Evolutionary conservation across 2,329 filamentous ascomycete species (phyloP).

Genomic region (Epichloe amarillans): DNA sequence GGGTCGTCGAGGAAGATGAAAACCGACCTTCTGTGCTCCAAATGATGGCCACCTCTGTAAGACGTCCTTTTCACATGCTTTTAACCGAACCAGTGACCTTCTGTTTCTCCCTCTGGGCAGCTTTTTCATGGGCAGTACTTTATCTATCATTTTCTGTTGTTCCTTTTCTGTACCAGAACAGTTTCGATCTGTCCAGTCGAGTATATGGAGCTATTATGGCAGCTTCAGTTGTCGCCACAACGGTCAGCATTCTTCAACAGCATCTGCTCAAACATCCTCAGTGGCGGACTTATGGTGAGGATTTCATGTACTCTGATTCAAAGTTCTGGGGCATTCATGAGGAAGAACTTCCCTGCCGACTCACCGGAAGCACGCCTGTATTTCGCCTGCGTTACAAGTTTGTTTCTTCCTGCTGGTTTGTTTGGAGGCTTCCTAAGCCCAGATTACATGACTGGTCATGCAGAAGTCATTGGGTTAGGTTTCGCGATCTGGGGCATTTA

Average conservation of each 20-base stretch:
- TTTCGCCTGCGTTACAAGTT: conserved; percentile 65
- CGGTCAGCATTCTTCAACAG: conserved; percentile 61
- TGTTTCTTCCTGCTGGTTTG: conserved; percentile 64
- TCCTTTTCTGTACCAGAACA: conserved; percentile 57
- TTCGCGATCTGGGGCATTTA: conserved; percentile 79
- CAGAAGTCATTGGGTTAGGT: conserved; percentile 43
- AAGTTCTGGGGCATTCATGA: conserved; percentile 33
- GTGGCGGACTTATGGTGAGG: conserved; percentile 15
- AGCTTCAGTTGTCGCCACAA: conserved; percentile 51
- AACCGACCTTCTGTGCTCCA: conserved; percentile 52
- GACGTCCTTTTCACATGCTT: conserved; percentile 65
- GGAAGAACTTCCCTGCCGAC: conserved; percentile 32
- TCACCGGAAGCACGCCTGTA: conserved; percentile 70
- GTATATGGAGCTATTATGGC: conserved; percentile 63
- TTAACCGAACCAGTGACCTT: conserved; percentile 68
- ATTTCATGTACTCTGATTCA: conserved; percentile 13
- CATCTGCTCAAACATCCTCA: conserved; percentile 38
- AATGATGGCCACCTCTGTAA: conserved; percentile 63
- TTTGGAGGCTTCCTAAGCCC: conserved; percentile 34
- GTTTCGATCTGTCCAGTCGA: conserved; percentile 54
- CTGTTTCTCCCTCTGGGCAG: conserved; percentile 79
- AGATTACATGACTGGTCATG: conserved; percentile 13
- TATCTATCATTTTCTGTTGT: conserved; percentile 76
- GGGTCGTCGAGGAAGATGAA: conserved; percentile 69
- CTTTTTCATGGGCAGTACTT: conserved; percentile 80